Conservation (phyloP, 495 filamentous ascomycete genomes). For the Neurospora sp. region DNA sequence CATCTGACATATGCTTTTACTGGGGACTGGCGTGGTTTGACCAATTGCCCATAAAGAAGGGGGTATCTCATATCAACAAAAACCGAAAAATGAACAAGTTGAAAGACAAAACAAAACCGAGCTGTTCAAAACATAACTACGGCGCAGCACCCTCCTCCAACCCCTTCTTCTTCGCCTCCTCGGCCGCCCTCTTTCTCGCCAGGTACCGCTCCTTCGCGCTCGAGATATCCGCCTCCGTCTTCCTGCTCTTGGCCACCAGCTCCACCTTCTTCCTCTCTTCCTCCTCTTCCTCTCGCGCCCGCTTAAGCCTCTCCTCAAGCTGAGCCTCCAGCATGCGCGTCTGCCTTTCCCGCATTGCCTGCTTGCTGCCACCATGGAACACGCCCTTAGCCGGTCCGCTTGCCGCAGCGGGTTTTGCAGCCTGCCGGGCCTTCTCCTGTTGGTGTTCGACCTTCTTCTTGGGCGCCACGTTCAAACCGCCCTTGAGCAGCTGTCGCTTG, state of each 20-base stretch:
- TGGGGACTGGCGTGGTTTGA: not conserved
- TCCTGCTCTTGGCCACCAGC: slow-evolving; percentile 58
- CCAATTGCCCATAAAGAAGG: not conserved
- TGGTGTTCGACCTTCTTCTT: slow-evolving; percentile 37
- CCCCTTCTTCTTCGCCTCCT: slow-evolving; percentile 51
- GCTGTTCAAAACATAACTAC: not conserved
- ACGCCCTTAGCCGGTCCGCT: slow-evolving; percentile 32
- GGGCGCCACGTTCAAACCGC: slow-evolving; percentile 73
- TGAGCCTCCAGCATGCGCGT: slow-evolving; percentile 80
- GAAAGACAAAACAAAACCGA: not conserved
- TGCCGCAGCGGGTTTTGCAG: slow-evolving; percentile 21
- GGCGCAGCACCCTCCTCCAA: slow-evolving; percentile 5
- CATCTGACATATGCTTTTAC: not conserved
- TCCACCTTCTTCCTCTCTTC: slow-evolving; percentile 58
- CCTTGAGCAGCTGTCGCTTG: slow-evolving; percentile 79
- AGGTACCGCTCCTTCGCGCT: slow-evolving; percentile 83
- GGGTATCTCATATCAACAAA: not conserved
- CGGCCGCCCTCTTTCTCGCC: slow-evolving; percentile 72
- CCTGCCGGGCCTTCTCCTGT: slow-evolving; percentile 25
- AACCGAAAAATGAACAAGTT: not conserved
- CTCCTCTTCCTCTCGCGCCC: slow-evolving; percentile 65
- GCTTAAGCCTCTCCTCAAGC: slow-evolving; percentile 63
- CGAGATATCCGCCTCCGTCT: slow-evolving; percentile 70
- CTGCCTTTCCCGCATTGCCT: slow-evolving; percentile 69
- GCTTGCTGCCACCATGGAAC: slow-evolving; percentile 40